A percentile compares a stretch with the other conserved stretches of the same genome.
Conservation (phyloP, 208 protist species). For the Endotrypanum monterogeii region DNA sequence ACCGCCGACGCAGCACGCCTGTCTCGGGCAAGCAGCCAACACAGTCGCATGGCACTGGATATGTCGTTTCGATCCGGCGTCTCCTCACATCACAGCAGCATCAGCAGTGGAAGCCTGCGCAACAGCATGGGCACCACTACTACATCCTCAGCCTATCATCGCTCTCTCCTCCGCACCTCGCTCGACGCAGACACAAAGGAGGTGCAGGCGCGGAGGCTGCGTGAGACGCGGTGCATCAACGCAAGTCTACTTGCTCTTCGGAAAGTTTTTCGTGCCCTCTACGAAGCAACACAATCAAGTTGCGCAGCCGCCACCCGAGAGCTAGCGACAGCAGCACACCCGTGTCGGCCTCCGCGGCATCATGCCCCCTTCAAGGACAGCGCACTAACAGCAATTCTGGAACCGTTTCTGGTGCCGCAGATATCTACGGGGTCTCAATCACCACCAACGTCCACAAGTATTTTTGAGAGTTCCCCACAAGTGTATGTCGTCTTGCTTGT, state of each 20-base stretch:
- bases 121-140: slow-evolving; percentile 9
- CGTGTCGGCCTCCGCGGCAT: slow-evolving; percentile 23
- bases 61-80: slow-evolving; percentile 8
- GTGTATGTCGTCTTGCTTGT: slow-evolving; percentile 35
- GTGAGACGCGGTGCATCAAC: slow-evolving; percentile 78
- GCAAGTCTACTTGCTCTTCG: slow-evolving; percentile 79
- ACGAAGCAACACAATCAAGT: slow-evolving; percentile 10
- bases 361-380: slow-evolving; percentile 77
- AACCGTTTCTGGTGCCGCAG: slow-evolving; percentile 56
- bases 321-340: background rate
- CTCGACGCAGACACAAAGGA: slow-evolving; percentile 22
- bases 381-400: slow-evolving; percentile 61
- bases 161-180: slow-evolving; percentile 22
- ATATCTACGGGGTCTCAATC: slow-evolving; percentile 13
- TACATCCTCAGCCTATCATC: slow-evolving; percentile 5
- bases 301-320: background rate
- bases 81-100: slow-evolving; percentile 6
- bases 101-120: slow-evolving; percentile 7
- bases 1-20: background rate
- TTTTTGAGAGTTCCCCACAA: background rate
- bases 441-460: background rate
- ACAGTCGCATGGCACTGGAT: slow-evolving; percentile 18
- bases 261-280: slow-evolving; percentile 71
- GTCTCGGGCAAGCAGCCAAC: slow-evolving; percentile 25
- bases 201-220: slow-evolving; percentile 28